Evolutionary conservation across 208 protist species (phyloP), one percentile per base, ranked within the genome.

Genomic region (Trypanosomatidae sp.): DNA sequence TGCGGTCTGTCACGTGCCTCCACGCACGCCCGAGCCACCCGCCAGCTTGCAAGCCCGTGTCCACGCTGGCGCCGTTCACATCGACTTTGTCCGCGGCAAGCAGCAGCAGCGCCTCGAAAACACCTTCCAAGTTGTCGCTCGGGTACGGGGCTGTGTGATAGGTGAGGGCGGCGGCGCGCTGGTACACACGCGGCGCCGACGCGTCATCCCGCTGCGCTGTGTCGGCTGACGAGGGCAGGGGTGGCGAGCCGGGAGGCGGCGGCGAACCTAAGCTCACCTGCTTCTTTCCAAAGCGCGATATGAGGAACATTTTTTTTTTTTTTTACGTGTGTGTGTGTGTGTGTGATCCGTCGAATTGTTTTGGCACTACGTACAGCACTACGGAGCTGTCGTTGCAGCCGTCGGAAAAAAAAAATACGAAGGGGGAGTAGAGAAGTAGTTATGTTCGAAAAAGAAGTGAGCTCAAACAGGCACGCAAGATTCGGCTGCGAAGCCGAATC

Each of bases 81-180:
- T 74, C 53, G 59, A 69, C 22, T 33, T 66, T 59, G 39, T 74
- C 69, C 4, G 73, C 58, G 13, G 58, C 39, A 17, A 69, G 55
- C 25, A 72, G 58, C 19, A 85, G 53, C n/a, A 86, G 47, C 43
- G 74, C 72, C 43, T 79, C 75, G 52, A 89, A 85, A 28, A 87
- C 13, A 15, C 46, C 69, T 22, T 87, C 68, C 19, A 28, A 66
- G 17, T 43, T 71, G 52, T 77, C 69, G 59, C 52, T 69, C 10
- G 87, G 87, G 66, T 81, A 81, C 50, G 87, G 84, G 17, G 87
- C 79, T 15, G 84, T 74, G 36, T 43, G 46, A 70, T 89, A 92
- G n/a, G 83, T 85, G 12, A 92, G 73, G 7, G 79, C 88, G 8
- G 79, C 82, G n/a, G 84, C 82, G 33, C 80, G 83, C 8, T 72